Percentiles rank a stretch among this genome's conserved stretches.
phyloP scores from a whole-genome alignment of 192 early-diverging fungal species.

The Gaertneriomyces semiglobifer region DNA sequence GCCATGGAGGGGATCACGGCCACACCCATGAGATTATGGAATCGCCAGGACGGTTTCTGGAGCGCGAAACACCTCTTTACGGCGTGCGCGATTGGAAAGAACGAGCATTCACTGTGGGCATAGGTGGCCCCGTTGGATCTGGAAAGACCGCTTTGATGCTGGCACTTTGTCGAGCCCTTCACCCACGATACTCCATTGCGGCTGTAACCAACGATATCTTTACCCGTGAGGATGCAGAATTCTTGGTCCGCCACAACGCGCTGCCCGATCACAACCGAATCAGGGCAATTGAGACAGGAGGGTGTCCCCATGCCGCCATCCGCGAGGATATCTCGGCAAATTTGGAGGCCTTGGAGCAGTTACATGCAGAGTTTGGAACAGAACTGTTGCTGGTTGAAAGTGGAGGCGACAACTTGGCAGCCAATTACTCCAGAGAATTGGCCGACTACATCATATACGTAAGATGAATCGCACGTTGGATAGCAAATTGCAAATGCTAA shows the following conservation, averaged over 20 bases:
- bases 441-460: constrained; percentile 92
- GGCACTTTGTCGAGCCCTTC: constrained; percentile 78
- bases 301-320: constrained; percentile 93
- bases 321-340: constrained; percentile 96
- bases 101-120: constrained; percentile 90
- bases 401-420: constrained; percentile 91
- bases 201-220: constrained; percentile 98
- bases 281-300: constrained; percentile 91
- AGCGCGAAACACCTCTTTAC: constrained; percentile 70
- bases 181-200: constrained; percentile 77
- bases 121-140: constrained; percentile 35
- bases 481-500: too few relatives aligned
- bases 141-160: constrained; percentile 36
- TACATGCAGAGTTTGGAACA: constrained; percentile 81
- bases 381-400: constrained; percentile 87
- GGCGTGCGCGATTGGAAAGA: constrained; percentile 81
- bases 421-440: constrained; percentile 54
- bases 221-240: constrained; percentile 92
- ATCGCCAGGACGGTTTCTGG: constrained; percentile 75
- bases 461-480: neutral
- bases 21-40: constrained; percentile 91
- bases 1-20: constrained; percentile 65
- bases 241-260: constrained; percentile 84
- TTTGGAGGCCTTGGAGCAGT: constrained; percentile 78
- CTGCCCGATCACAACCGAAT: constrained; percentile 80